A percentile compares a stretch with the other conserved stretches of the same genome.
phyloP scores from a whole-genome alignment of 345 rosid genomes.

The Gossypium turneri region DNA sequence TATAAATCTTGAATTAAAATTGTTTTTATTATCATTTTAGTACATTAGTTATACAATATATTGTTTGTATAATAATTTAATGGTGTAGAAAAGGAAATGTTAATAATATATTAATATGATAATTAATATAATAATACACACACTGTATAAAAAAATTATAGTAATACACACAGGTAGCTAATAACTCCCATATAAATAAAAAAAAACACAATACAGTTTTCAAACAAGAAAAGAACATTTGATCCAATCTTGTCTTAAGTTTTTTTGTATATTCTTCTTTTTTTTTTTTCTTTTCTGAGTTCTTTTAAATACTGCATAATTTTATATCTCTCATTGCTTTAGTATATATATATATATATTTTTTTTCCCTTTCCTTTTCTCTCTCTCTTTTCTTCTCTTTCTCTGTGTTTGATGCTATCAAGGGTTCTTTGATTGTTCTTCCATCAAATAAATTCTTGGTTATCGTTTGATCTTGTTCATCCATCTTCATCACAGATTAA shows the following conservation, averaged over 20 bases:
- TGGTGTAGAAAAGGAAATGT: no score
- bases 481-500: conserved; percentile 6
- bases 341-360: background rate
- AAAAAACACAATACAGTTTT: conserved; percentile 18
- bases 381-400: background rate
- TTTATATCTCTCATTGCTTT: conserved; percentile 15
- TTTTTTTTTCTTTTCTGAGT: background rate
- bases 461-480: conserved; percentile 16
- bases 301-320: conserved; percentile 18
- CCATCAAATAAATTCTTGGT: conserved; percentile 10
- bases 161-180: background rate
- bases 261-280: background rate
- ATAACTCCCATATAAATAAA: conserved; percentile 9
- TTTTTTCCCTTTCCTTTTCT: background rate
- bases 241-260: conserved; percentile 16
- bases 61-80: no score
- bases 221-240: conserved; percentile 10
- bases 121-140: no score
- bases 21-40: no score
- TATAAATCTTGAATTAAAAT: no score
- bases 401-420: conserved; percentile 20
- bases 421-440: conserved; percentile 12
- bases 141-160: no score
- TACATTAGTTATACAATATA: no score
- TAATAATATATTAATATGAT: no score